A percentile compares a stretch with the other conserved stretches of the same genome.
These are phyloP conservation scores for Suhomyces maxii DNA, from an alignment of 1,139 yeast species.

Conservation along the genomic window DNA sequence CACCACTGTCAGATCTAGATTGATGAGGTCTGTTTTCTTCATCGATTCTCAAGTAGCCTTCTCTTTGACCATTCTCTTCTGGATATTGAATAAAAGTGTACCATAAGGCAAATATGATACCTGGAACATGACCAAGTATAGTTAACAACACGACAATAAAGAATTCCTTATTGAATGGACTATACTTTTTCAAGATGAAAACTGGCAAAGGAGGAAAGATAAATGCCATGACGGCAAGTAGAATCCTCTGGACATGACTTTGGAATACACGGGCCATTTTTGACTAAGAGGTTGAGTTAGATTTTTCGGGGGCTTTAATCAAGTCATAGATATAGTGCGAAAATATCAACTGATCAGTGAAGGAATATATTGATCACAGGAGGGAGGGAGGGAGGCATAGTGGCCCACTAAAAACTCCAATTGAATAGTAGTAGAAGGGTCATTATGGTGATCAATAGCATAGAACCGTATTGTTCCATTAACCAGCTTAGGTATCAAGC, in stretches of 20 bases:
- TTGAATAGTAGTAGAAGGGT: no score
- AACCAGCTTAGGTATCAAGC: no score
- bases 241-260: slow-evolving; percentile 12
- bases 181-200: slow-evolving; percentile 28
- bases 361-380: no score
- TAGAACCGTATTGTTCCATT: no score
- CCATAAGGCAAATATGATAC: slow-evolving; percentile 35
- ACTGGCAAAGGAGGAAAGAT: slow-evolving; percentile 45
- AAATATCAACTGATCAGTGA: no score
- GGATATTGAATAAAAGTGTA: slow-evolving; percentile 22
- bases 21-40: slow-evolving; percentile 10
- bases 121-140: slow-evolving; percentile 40
- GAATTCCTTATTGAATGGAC: slow-evolving; percentile 36
- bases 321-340: no score
- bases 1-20: neutral
- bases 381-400: no score
- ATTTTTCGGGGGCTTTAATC: no score
- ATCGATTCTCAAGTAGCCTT: slow-evolving; percentile 25
- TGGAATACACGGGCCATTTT: no score
- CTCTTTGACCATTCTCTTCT: slow-evolving; percentile 6
- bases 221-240: slow-evolving; percentile 34
- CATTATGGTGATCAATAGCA: no score
- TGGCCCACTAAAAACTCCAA: no score
- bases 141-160: slow-evolving; percentile 38
- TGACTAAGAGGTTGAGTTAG: no score